Conservation (phyloP, 2,329 filamentous ascomycete species). For the Sordariomycetes sp. region DNA sequence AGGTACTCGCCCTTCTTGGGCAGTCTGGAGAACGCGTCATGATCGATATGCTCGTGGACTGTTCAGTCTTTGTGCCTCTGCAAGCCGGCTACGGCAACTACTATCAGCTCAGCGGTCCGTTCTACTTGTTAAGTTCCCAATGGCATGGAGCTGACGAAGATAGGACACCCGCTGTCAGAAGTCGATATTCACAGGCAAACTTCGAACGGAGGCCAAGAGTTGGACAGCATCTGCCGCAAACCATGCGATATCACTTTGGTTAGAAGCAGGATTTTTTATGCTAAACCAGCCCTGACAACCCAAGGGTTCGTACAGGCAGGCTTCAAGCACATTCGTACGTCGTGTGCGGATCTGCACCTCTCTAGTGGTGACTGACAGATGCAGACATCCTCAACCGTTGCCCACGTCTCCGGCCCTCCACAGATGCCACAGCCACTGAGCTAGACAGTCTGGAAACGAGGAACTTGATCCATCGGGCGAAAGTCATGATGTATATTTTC, state of each 20-base stretch:
- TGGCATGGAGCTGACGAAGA: constrained; percentile 6
- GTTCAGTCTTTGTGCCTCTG: constrained; percentile 63
- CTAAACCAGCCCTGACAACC: constrained; percentile 60
- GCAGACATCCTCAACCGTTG: constrained; percentile 75
- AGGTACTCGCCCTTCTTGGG: constrained; percentile 66
- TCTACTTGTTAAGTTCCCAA: not conserved
- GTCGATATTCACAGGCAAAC: constrained; percentile 14
- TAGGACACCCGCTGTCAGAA: constrained; percentile 43
- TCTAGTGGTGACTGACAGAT: constrained; percentile 10
- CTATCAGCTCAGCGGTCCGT: constrained; percentile 68
- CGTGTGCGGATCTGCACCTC: no score
- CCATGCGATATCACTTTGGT: constrained; percentile 63
- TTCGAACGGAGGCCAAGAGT: not conserved
- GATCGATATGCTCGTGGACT: constrained; percentile 66
- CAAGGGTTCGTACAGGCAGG: constrained; percentile 63
- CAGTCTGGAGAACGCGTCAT: constrained; percentile 68
- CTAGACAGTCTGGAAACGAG: constrained; percentile 1
- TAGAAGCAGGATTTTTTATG: constrained; percentile 80
- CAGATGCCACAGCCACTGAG: not conserved
- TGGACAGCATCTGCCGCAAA: constrained; percentile 5
- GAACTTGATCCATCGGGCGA: constrained; percentile 44
- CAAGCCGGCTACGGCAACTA: constrained; percentile 54
- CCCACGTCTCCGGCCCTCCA: no score
- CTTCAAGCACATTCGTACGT: constrained; percentile 70
- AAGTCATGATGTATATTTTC: constrained; percentile 87